Evolutionary conservation across 1,139 yeast species (phyloP), one percentile per base, ranked within the genome.

Genomic region (Nakaseomyces delphensis): DNA sequence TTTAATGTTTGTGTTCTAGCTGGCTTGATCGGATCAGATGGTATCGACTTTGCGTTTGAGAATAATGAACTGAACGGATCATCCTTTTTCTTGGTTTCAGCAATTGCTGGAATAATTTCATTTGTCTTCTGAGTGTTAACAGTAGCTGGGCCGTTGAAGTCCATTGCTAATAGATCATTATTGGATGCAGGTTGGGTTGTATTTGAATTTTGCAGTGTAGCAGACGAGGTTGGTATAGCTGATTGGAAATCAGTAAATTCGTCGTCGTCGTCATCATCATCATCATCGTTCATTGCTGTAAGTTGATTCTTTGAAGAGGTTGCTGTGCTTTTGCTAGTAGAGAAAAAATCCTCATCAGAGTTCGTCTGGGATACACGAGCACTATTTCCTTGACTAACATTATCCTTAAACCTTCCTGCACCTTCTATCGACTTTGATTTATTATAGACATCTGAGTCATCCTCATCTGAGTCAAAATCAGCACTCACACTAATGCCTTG

Each of bases 181-280:
- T 46, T 9, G 44, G 44, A 37, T 47, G 52, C 40, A 37, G 51
- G 38, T 15, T 52, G 45, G 39, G 52, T 38, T 41, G 45, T 38
- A 24, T 45, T 37, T 28, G 43, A 19, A 31, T 37, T 40, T 50
- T 50, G 27, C 39, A 43, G 25, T 23, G 30, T 24, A 54, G 47
- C 15, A 58, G 32, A 37, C 40, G 59, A 44, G 13, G 51, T 51
- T 5, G 60, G 76, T 45, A 74, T 74, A 3, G 96, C 95, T 43
- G 84, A 78, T 64, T 89, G 96, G 73, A 89, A 89, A 53, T 91
- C 97, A 51, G 85, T 95, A 64, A 89, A 89, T 35, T 89, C 97
- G 54, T 87, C 96, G 51, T 83, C 94, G 37, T 79, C 86, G 35
- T 78, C 83, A 16, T 69, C 78, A 2, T 55, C 63, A 10, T 48